These are phyloP conservation scores for Neoboletus brunneissimus DNA, from an alignment of 768 basidiomycete species.

Conservation along the genomic window DNA sequence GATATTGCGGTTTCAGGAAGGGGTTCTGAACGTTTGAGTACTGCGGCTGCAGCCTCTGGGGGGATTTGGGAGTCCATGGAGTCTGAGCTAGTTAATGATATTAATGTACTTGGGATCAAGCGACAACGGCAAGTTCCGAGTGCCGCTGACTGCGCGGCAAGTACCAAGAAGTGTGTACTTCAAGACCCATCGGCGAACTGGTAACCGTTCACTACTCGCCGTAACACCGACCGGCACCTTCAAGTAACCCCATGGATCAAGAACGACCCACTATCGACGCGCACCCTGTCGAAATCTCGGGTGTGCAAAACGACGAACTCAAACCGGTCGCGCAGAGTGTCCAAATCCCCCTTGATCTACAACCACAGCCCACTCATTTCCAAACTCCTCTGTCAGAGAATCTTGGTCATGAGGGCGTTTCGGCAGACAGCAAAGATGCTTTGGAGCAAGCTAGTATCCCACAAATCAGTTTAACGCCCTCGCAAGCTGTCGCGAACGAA, in stretches of 20 bases:
- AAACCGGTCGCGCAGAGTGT: constrained; percentile 7
- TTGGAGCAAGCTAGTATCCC: not conserved
- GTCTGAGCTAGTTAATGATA: not conserved
- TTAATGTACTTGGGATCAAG: not conserved
- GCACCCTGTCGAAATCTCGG: not conserved
- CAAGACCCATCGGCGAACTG: not conserved
- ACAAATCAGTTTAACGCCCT: not conserved
- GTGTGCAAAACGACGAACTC: constrained; percentile 6
- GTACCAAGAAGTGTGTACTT: not conserved
- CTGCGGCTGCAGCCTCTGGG: constrained; percentile 63
- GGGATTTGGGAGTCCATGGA: constrained; percentile 42
- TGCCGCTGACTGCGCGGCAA: constrained; percentile 1
- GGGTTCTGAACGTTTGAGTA: constrained; percentile 73
- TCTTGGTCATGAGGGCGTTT: not conserved
- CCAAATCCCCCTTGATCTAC: constrained; percentile 3
- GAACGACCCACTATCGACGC: constrained; percentile 6
- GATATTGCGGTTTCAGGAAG: constrained; percentile 61
- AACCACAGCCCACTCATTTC: constrained; percentile 3
- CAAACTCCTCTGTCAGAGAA: constrained; percentile 1
- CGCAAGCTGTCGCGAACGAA: constrained; percentile 2
- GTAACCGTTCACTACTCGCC: not conserved
- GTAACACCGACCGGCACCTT: not conserved
- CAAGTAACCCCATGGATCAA: constrained; percentile 18
- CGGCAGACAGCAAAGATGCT: not conserved
- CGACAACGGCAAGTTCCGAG: constrained; percentile 29